These are phyloP conservation scores for Larix kaempferi DNA, from an alignment of 75 land plant genomes.

Conservation along the genomic window DNA sequence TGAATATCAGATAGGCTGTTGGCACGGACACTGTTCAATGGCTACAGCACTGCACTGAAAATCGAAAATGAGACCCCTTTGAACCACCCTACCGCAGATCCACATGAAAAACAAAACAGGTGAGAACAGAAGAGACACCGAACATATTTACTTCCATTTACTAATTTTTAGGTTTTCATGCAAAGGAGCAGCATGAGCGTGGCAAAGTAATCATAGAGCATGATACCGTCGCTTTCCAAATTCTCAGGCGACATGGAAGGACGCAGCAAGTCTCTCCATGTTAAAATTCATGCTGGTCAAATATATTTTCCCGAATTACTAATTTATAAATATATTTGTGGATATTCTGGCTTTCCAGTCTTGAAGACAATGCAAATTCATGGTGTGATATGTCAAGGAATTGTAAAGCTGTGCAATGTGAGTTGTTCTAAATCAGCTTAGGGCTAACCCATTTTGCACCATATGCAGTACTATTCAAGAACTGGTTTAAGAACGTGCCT, in stretches of 20 bases:
- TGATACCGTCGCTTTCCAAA: too few relatives aligned
- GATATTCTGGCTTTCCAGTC: not conserved
- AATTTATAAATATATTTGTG: not conserved
- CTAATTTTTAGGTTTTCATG: too few relatives aligned
- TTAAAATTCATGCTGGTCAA: not conserved
- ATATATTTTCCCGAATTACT: not conserved
- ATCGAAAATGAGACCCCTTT: too few relatives aligned
- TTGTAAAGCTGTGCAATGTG: not conserved
- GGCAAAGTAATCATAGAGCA: too few relatives aligned
- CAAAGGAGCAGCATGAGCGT: too few relatives aligned
- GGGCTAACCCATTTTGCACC: conserved; percentile 2
- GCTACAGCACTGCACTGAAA: too few relatives aligned
- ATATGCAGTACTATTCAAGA: conserved; percentile 75
- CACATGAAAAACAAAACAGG: not conserved
- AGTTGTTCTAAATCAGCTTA: not conserved
- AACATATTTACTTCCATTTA: too few relatives aligned
- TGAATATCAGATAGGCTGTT: too few relatives aligned
- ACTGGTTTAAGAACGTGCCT: conserved; percentile 77
- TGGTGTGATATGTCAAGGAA: not conserved
- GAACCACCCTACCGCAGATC: too few relatives aligned
- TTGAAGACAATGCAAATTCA: not conserved
- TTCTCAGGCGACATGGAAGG: too few relatives aligned
- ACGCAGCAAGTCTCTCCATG: not conserved
- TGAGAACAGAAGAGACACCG: too few relatives aligned
- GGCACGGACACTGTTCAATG: too few relatives aligned